phyloP scores from a whole-genome alignment of 129 eudicot species.

The Artemisia argyi region DNA sequence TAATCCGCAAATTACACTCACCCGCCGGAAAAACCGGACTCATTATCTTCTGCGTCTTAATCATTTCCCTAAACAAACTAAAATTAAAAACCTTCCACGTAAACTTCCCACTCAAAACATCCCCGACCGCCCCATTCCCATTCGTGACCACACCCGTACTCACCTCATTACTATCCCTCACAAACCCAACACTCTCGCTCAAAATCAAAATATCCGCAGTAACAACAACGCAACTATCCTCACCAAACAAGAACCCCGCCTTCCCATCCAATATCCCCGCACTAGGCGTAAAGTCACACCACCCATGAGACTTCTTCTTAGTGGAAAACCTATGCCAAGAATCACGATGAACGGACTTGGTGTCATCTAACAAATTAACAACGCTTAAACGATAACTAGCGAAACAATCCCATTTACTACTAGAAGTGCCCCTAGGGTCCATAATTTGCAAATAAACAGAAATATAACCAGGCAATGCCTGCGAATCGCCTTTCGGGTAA shows the following conservation, averaged over 20 bases:
- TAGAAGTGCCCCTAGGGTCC: constrained; percentile 81
- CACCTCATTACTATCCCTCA: constrained; percentile 65
- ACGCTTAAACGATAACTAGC: constrained; percentile 81
- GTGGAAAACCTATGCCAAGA: constrained; percentile 94
- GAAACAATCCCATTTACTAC: constrained; percentile 93
- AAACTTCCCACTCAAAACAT: constrained; percentile 91
- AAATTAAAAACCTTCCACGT: constrained; percentile 96
- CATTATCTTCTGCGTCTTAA: constrained; percentile 98
- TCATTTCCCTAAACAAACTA: constrained; percentile 87
- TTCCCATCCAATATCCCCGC: constrained; percentile 56
- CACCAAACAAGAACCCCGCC: constrained; percentile 54
- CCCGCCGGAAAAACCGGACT: constrained; percentile 97
- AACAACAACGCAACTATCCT: constrained; percentile 59
- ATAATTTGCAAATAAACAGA: constrained; percentile 82
- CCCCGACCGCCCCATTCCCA: constrained; percentile 45
- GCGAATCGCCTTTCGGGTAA: constrained; percentile 93
- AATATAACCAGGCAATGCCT: constrained; percentile 87
- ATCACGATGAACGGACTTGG: constrained; percentile 83
- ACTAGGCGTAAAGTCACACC: constrained; percentile 91
- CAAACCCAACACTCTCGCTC: constrained; percentile 61
- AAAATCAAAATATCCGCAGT: constrained; percentile 83
- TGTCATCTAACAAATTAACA: constrained; percentile 58
- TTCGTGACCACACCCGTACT: constrained; percentile 24
- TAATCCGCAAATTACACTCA: constrained; percentile 91
- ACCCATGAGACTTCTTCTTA: constrained; percentile 94